Evolutionary conservation across 768 basidiomycete genomes (phyloP), one percentile per base, ranked within the genome.

Genomic region (Mycena crocata): DNA sequence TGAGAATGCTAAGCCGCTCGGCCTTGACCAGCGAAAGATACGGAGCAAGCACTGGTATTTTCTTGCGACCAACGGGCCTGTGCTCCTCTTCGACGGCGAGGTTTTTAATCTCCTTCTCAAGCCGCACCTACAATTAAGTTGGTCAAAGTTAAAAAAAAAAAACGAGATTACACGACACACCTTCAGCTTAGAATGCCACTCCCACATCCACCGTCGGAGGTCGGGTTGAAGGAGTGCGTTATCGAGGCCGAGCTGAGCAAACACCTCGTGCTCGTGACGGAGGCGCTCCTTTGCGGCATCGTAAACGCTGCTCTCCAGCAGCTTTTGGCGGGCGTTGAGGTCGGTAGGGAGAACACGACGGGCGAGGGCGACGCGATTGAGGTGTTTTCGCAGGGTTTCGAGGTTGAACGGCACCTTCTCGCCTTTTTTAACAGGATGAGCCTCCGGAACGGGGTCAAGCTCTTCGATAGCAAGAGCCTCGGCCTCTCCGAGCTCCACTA

Each of bases 301-400:
- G 76, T 94, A 94, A 5, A 92, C 93, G 3, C 93, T 93, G 46
- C 91, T 87, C 77, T 97, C 95, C 5, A 96, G 86, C 9, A 94
- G 82, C 67, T 89, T 89, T 76, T 97, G 95, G 2, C 95, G 92
- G 1, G 88, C 82, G 19, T 86, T 79, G n/a, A 89, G 76, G 69
- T 95, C 92, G 61, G 89, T 86, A 0, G 88, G 83, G 46, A 93
- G 83, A 8, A 92, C 82, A 3, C 85, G 83, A 37, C 90, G 87
- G 2, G 90, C 88, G 57, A 91, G 83, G 9, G 83, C 78, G n/a
- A 92, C 84, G 64, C 88, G 79, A 3, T 86, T 80, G 23, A 96
- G 85, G 72, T 92, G 90, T 26, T 85, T 85, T 24, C 93, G 89
- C 35, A 96, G 84, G 55, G 86, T 87, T 24, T 85, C 82, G 55